Evolutionary conservation across 2,329 filamentous ascomycete genomes (phyloP), one percentile per base, ranked within the genome.

Genomic region (Beauveria australis): DNA sequence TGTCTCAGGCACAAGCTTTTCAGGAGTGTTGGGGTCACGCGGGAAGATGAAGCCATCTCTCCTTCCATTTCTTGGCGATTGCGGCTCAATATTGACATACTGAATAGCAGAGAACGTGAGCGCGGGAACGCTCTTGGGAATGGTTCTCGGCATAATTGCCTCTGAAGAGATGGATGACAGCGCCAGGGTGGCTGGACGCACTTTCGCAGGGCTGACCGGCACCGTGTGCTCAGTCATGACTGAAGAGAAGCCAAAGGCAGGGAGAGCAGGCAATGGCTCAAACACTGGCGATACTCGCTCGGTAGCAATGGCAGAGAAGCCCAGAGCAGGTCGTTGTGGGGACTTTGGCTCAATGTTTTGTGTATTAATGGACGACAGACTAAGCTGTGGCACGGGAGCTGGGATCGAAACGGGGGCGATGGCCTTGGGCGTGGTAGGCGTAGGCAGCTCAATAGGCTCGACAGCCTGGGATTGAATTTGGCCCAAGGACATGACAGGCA

Each of bases 1-100:
- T 22, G 76, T 76, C 61, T 73, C 67, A 19, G 78, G 75, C 12
- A 37, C 48, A 67, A 63, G n/a, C 69, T 66, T 33, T 66, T 67
- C 28, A 10, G 70, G 66, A 10, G 68, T 68, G 18, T 69, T 67
- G 59, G 73, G 68, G 46, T 82, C 80, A 19, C 75, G 76, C 1
- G 83, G 79, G 24, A 86, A 76, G 61, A 86, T 80, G 63, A 86
- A 82, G 1, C 72, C 84, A 64, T 84, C 78, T 61, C 81, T 75
- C 71, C 77, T 80, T 1, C 80, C 81, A 64, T 78, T 83, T 61
- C 78, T 77, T 24, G 77, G 74, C 46, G 74, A 71, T n/a, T 76
- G 65, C 7, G 78, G 80, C 53, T 76, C 74, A 3, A 76, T 80
- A 58, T 79, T 75, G 8, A 81, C 68, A 4, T 77, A 76, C 61